Evolutionary conservation across 2,329 filamentous ascomycete genomes (phyloP), one percentile per base, ranked within the genome.

Genomic region (Blastomyces emzantsi): DNA sequence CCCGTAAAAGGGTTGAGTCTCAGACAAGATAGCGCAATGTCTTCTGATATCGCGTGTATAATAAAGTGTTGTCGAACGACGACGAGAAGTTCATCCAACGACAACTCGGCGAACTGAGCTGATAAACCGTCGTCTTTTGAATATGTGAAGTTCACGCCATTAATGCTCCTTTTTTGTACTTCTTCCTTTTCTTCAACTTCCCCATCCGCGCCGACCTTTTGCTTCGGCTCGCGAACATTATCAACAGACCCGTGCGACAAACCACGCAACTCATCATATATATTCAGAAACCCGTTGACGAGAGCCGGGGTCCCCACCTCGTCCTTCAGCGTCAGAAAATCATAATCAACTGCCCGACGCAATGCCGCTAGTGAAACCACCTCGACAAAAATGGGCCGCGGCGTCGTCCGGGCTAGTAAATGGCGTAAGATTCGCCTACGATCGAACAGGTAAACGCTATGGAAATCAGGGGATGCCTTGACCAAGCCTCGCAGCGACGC

Each of bases 101-200:
- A 43, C 13, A 59, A 43, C 5, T 13, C 3, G 8, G 13, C 28
- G 45, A 59, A 45, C n/a, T 59, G 33, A 45, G 41, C 36, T 28
- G 36, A 43, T 43, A 59, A 9, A 17, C 56, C 56, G 4, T 30
- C 25, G 7, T 30, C 41, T 19, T 28, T 45, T 13, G 36, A 56
- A 39, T 56, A 56, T 39, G 54, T 56, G n/a, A 56, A 56, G 54
- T 22, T 56, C 54, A 56, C n/a, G 2, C 54, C 54, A 30, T 56
- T 56, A 19, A 56, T 39, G 30, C 33, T 56, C 30, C 30, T 17
- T 13, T 22, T 33, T 19, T 11, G 3, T n/a, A 39, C 30, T 36
- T 15, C 3, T 30, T 56, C 54, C 17, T 39, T 56, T 22, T 39
- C n/a, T 22, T 56, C 30, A 4, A 9, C 22, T 7, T 15, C 56